Conservation (phyloP, 1,139 yeast genomes). For the Suhomyces ambrosiae region DNA sequence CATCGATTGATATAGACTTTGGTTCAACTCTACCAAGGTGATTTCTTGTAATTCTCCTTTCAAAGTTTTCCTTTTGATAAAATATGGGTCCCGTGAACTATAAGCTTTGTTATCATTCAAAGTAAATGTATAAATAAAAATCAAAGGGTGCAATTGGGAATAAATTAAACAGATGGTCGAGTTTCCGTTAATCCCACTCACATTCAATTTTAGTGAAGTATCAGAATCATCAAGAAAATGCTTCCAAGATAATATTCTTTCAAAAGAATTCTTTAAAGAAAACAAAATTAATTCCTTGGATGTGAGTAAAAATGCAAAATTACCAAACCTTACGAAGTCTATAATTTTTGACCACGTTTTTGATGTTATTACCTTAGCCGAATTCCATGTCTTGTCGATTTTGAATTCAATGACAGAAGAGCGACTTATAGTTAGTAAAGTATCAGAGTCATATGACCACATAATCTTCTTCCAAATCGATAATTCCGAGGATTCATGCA, state of each 20-base stretch:
- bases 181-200: conserved; percentile 23
- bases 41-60: conserved; percentile 20
- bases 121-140: conserved; percentile 48
- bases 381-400: conserved; percentile 22
- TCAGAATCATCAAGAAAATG: conserved; percentile 62
- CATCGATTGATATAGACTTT: background rate
- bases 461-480: conserved; percentile 57
- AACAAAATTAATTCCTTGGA: conserved; percentile 62
- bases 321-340: conserved; percentile 39
- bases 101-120: conserved; percentile 38
- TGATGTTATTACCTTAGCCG: conserved; percentile 46
- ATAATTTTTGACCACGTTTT: conserved; percentile 59
- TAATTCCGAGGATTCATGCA: conserved; percentile 50
- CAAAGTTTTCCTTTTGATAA: conserved; percentile 16
- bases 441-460: conserved; percentile 42
- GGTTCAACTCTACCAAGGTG: conserved; percentile 16
- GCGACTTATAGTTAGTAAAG: conserved; percentile 48
- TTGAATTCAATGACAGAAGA: conserved; percentile 42
- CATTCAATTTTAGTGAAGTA: conserved; percentile 50
- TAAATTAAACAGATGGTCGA: conserved; percentile 37
- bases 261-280: conserved; percentile 26
- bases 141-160: conserved; percentile 45
- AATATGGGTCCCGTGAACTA: conserved; percentile 45
- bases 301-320: conserved; percentile 51
- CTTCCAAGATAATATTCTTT: conserved; percentile 65